Evolutionary conservation across 2,329 filamentous ascomycete species (phyloP).

Genomic region (Nemania bipapillata): DNA sequence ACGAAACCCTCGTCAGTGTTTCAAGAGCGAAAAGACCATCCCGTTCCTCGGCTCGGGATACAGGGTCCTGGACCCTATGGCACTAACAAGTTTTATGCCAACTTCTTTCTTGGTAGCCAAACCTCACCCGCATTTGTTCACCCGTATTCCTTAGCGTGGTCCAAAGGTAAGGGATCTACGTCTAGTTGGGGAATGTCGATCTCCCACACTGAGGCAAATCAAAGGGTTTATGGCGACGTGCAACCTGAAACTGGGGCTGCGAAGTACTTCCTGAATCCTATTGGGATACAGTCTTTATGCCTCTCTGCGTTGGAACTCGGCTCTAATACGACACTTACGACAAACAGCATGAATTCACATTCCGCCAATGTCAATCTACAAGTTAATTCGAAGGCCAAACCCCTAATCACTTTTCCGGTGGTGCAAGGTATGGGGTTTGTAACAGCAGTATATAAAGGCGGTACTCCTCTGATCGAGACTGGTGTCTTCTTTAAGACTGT

Average conservation of each 20-base stretch:
- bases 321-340: slow-evolving; percentile 65
- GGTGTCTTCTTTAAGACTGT: slow-evolving; percentile 79
- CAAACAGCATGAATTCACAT: slow-evolving; percentile 65
- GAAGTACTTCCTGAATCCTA: slow-evolving; percentile 80
- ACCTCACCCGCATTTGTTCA: slow-evolving; percentile 76
- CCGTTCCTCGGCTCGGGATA: slow-evolving; percentile 66
- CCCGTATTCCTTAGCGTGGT: slow-evolving; percentile 77
- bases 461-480: slow-evolving; percentile 77
- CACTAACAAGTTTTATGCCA: slow-evolving; percentile 85
- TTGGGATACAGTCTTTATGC: slow-evolving; percentile 82
- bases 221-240: slow-evolving; percentile 74
- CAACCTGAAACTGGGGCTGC: slow-evolving; percentile 67
- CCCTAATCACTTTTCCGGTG: slow-evolving; percentile 79
- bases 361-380: slow-evolving; percentile 75
- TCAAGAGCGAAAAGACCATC: slow-evolving; percentile 64
- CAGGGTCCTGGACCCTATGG: slow-evolving; percentile 63
- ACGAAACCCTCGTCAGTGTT: slow-evolving; percentile 63
- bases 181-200: slow-evolving; percentile 81
- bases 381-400: slow-evolving; percentile 61
- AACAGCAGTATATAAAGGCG: slow-evolving; percentile 77
- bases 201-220: slow-evolving; percentile 74
- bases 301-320: slow-evolving; percentile 81
- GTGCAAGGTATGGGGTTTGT: slow-evolving; percentile 91
- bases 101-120: slow-evolving; percentile 81
- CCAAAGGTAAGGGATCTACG: slow-evolving; percentile 69